A percentile compares a stretch with the other conserved stretches of the same genome.
Evolutionary conservation across 164 flowering plant genomes (phyloP).

Genomic region (Taxillus chinensis): DNA sequence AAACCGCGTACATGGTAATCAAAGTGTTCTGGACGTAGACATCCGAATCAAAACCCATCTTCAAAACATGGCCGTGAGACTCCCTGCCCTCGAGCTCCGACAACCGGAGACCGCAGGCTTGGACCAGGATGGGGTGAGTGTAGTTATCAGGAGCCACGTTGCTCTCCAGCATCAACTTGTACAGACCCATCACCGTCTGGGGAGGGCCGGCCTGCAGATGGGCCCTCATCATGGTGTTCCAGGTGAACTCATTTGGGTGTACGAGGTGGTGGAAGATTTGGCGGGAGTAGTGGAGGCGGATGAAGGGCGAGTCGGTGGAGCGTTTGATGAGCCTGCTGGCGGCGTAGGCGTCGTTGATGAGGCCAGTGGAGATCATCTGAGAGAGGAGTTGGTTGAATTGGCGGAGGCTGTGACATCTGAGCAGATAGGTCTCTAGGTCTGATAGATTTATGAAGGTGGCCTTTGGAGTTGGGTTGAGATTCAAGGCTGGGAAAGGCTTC

Average conservation of each 20-base stretch:
- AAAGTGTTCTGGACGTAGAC: constrained; percentile 38
- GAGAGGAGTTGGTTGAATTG: constrained; percentile 32
- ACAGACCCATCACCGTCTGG: constrained; percentile 11
- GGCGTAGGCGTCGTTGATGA: constrained; percentile 28
- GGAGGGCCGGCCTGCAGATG: constrained; percentile 13
- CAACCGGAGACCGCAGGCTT: constrained; percentile 16
- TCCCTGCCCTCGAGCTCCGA: constrained; percentile 25
- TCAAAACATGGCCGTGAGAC: constrained; percentile 32
- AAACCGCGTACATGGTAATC: constrained; percentile 31
- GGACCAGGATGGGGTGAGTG: constrained; percentile 34
- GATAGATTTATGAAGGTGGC: constrained; percentile 15
- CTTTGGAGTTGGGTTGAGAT: constrained; percentile 6
- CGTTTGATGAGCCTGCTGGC: constrained; percentile 29
- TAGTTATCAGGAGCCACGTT: constrained; percentile 23
- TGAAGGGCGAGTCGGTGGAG: constrained; percentile 23
- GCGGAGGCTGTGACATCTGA: constrained; percentile 16
- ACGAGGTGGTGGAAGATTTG: constrained; percentile 19
- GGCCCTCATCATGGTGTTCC: constrained; percentile 32
- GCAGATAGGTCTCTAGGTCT: constrained; percentile 21
- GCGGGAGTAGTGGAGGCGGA: constrained; percentile 16
- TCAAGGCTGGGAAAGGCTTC: constrained; percentile 5
- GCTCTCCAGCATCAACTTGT: constrained; percentile 21
- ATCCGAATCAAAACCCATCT: constrained; percentile 30
- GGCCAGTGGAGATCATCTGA: constrained; percentile 30
- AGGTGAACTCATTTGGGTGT: constrained; percentile 24